These are phyloP conservation scores for Psidium guajava DNA, from an alignment of 345 rosid genomes.

Conservation along the genomic window DNA sequence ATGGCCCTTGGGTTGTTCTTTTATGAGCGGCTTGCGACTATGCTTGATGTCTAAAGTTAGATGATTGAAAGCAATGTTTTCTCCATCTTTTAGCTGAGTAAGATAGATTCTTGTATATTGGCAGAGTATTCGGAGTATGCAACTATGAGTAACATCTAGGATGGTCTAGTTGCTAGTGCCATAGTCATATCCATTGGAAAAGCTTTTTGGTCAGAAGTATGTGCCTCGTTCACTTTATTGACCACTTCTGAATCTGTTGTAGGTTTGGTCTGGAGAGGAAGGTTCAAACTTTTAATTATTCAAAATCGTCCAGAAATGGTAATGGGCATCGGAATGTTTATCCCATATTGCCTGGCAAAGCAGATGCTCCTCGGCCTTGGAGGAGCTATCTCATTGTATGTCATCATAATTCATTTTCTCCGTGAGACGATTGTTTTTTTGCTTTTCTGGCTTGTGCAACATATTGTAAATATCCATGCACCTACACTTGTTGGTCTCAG, in stretches of 20 bases:
- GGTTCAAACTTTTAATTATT: conserved; percentile 37
- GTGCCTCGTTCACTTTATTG: not conserved
- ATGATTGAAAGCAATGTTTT: not conserved
- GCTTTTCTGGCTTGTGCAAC: not conserved
- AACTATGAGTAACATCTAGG: not conserved
- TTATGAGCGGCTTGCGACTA: not conserved
- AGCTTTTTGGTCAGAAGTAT: not conserved
- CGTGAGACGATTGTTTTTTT: not conserved
- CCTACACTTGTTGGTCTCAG: not conserved
- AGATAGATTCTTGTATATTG: not conserved
- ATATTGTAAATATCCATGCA: not conserved
- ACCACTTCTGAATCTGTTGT: conserved; percentile 2
- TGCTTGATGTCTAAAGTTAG: not conserved
- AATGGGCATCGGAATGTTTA: conserved; percentile 6
- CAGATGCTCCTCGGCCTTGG: conserved; percentile 29
- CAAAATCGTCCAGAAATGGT: conserved; percentile 29
- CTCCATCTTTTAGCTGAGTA: not conserved
- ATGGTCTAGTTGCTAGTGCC: not conserved
- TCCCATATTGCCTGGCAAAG: conserved; percentile 17
- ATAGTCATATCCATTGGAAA: not conserved
- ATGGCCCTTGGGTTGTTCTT: not conserved
- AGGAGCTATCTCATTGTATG: conserved; percentile 40
- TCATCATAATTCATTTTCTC: not conserved
- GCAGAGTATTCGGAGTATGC: not conserved
- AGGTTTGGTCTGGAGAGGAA: conserved; percentile 34